Conservation (phyloP, 2,329 filamentous ascomycete species). For the Claviceps pazoutovae region DNA sequence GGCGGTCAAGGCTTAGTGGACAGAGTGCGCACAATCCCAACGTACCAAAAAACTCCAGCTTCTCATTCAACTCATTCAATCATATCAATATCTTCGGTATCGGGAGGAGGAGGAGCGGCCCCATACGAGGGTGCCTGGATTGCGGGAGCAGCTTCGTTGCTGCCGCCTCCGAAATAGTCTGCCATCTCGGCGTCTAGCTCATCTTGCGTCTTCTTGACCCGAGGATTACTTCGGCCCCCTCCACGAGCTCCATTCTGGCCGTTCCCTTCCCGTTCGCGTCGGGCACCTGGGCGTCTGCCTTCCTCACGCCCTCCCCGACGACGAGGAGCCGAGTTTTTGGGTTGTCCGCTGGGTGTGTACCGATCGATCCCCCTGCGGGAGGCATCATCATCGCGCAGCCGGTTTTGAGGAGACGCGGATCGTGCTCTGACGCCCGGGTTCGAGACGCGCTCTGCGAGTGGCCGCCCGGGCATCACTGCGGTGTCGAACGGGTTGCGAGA, state of each 20-base stretch:
- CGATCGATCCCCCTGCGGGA: constrained; percentile 59
- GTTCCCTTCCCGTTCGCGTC: constrained; percentile 24
- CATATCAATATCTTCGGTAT: constrained; percentile 52
- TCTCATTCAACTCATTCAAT: constrained; percentile 49
- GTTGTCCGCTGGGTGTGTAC: constrained; percentile 53
- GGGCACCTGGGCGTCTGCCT: constrained; percentile 36
- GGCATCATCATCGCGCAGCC: constrained; percentile 40
- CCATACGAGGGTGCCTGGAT: constrained; percentile 16
- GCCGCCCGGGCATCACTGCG: constrained; percentile 39
- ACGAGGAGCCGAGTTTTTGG: constrained; percentile 45
- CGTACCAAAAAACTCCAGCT: background rate
- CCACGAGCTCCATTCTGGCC: constrained; percentile 23
- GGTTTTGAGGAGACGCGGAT: constrained; percentile 39
- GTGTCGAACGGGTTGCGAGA: constrained; percentile 43
- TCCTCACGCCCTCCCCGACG: constrained; percentile 36
- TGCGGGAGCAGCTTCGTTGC: constrained; percentile 19
- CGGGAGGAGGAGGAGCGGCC: constrained; percentile 18
- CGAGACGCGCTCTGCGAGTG: constrained; percentile 48
- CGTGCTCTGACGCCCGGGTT: constrained; percentile 44
- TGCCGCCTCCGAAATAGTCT: constrained; percentile 60
- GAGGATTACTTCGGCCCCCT: constrained; percentile 29
- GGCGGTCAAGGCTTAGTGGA: background rate
- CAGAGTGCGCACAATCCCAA: background rate
- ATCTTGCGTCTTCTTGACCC: constrained; percentile 74
- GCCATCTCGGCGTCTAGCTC: constrained; percentile 95